Base-by-base conservation (phyloP, 2,329 filamentous ascomycete genomes). In the Xylaria sp. region DNA sequence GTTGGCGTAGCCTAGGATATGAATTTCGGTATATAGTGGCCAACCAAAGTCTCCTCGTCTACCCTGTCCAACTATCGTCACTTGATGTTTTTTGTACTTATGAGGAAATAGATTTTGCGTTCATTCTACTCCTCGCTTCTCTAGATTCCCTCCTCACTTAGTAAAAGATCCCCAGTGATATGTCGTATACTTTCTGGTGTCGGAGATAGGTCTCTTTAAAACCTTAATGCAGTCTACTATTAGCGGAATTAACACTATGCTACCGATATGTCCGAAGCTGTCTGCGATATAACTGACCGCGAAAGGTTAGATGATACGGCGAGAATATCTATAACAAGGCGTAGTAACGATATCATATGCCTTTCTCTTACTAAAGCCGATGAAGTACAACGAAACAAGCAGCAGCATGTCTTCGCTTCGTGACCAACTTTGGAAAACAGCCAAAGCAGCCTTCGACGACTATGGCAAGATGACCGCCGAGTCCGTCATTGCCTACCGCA, bases 381-480 rank as follows among this genome's bases (percentile, higher is more conserved):
- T 14, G 7, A 24, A 12, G 51, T 7, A 42, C 53, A 24, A 34
- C 1, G 12, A 59, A 42, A 1, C 17, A 4, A 61, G 14, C 36
- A 61, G 14, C 36, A 21, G 9, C 7, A 67, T 67, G 64, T 53
- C 64, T n/a, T 54, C 59, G 19, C 34, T 67, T 14, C 64, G 64
- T 24, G 47, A 63, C 21, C 64, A 53, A 45, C 59, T 67, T 9
- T 67, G 64, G 64, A 55, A 61, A 34, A 67, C 64, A 24, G 59
- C 64, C 24, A 67, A 57, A 27, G 58, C 53, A 17, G 64, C 64
- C 17, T 63, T 67, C 12, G 58, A 67, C 8, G n/a, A 53, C 48
- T 67, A 67, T 11, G 59, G 64, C 30, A 27, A 67, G 17, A 67
- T 67, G 64, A 67, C 64, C 7, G 21, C 64, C 19, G 58, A 67